Evolutionary conservation across 2,329 filamentous ascomycete genomes (phyloP).

Genomic region (Purpureocillium lavendulum): DNA sequence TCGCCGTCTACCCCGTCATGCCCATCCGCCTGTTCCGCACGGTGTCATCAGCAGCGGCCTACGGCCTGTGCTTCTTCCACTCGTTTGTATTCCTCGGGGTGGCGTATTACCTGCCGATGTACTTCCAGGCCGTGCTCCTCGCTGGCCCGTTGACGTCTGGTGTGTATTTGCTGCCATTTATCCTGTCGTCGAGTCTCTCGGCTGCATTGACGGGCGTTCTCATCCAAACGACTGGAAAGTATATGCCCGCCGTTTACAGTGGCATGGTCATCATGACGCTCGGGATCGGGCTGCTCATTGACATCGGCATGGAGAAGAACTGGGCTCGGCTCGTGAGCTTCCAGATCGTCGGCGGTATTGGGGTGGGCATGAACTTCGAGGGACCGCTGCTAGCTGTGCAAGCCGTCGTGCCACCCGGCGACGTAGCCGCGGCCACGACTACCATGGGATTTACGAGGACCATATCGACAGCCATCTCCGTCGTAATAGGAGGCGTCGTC

Average conservation of each 20-base stretch:
- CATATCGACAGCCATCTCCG: constrained; percentile 52
- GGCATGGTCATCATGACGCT: constrained; percentile 44
- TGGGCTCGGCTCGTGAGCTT: constrained; percentile 41
- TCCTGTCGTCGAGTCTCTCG: constrained; percentile 34
- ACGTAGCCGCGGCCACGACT: constrained; percentile 27
- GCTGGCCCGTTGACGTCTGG: constrained; percentile 53
- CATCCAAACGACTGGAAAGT: constrained; percentile 28
- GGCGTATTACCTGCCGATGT: constrained; percentile 66
- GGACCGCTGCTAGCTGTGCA: constrained; percentile 42
- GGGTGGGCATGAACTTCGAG: constrained; percentile 54
- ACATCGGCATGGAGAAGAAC: constrained; percentile 36
- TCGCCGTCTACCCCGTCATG: constrained; percentile 61
- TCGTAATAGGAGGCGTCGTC: constrained; percentile 61
- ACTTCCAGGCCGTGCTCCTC: constrained; percentile 60
- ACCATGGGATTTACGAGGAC: constrained; percentile 56
- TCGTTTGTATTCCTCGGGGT: constrained; percentile 53
- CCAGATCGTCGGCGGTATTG: constrained; percentile 52
- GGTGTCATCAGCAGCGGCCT: constrained; percentile 46
- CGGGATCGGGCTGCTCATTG: constrained; percentile 49
- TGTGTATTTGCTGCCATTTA: constrained; percentile 50
- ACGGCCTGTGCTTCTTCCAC: constrained; percentile 37
- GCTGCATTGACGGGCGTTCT: constrained; percentile 30
- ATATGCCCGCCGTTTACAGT: constrained; percentile 43
- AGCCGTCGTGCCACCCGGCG: not conserved
- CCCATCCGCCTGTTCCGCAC: constrained; percentile 53